Evolutionary conservation across 2,329 filamentous ascomycete species (phyloP).

Genomic region (Coniochaeta sp.): DNA sequence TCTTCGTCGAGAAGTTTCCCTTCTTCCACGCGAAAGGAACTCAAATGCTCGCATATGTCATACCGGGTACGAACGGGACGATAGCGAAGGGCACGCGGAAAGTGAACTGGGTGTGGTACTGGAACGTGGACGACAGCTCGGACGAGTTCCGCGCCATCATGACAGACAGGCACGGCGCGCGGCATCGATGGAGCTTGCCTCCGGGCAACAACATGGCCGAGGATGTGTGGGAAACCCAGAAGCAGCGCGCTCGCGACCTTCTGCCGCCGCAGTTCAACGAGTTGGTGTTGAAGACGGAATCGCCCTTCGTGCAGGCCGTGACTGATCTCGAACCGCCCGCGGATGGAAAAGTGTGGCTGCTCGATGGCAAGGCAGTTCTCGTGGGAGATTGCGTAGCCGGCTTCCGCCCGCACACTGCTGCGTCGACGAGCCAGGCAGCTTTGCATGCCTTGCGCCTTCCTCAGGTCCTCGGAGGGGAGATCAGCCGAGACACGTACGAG

Average conservation of each 20-base stretch:
- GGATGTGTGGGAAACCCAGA: neutral
- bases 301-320: constrained; percentile 2
- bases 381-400: constrained; percentile 36
- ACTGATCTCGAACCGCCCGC: neutral
- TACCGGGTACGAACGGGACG: neutral
- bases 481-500: neutral
- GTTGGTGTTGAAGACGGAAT: neutral
- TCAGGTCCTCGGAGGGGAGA: neutral
- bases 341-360: neutral
- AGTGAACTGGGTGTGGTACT: constrained; percentile 4
- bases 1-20: constrained; percentile 1
- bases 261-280: constrained; percentile 1
- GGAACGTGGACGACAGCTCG: neutral
- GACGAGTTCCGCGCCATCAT: neutral
- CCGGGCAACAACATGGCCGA: neutral
- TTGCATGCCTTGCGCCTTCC: neutral
- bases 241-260: neutral
- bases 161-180: constrained; percentile 1
- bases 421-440: constrained; percentile 2
- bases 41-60: constrained; percentile 1
- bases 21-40: neutral
- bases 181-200: neutral
- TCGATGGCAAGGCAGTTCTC: constrained; percentile 21
- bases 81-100: neutral
- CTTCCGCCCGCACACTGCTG: constrained; percentile 26